phyloP scores from a whole-genome alignment of 306 rosid genomes.

The Cucurbita argyrosperma region DNA sequence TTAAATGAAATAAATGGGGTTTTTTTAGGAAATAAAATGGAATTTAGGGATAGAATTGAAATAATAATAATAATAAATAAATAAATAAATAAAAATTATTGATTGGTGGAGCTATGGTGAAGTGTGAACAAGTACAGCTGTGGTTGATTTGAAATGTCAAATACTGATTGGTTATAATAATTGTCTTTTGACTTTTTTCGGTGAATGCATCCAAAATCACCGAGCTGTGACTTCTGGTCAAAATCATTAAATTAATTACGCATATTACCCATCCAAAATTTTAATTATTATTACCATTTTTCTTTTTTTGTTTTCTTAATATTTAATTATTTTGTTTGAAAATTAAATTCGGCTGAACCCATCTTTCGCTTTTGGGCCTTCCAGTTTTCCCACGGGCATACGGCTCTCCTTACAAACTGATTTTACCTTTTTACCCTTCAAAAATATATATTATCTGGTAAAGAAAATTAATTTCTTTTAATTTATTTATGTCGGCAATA shows the following conservation, averaged over 20 bases:
- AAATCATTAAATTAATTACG: neutral
- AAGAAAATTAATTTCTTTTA: neutral
- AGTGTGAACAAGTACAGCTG: conserved; percentile 4
- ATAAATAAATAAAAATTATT: no score
- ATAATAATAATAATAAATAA: no score
- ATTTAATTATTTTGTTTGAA: neutral
- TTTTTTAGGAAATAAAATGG: no score
- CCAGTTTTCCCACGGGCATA: neutral
- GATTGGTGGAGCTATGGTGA: neutral
- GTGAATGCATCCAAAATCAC: neutral
- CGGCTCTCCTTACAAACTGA: neutral
- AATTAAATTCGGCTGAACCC: neutral
- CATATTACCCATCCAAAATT: no score
- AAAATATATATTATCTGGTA: neutral
- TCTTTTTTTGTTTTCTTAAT: neutral
- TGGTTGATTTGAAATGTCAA: conserved; percentile 1
- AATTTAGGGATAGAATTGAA: no score
- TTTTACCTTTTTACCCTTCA: neutral
- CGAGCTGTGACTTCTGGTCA: neutral
- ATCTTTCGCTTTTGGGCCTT: neutral
- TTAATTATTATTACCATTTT: no score
- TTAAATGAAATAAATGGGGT: no score
- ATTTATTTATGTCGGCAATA: neutral
- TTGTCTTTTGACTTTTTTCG: neutral
- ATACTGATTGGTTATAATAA: neutral